These are phyloP conservation scores for Haplosporangium sp. DNA, from an alignment of 371 early-diverging fungal species.

Conservation along the genomic window DNA sequence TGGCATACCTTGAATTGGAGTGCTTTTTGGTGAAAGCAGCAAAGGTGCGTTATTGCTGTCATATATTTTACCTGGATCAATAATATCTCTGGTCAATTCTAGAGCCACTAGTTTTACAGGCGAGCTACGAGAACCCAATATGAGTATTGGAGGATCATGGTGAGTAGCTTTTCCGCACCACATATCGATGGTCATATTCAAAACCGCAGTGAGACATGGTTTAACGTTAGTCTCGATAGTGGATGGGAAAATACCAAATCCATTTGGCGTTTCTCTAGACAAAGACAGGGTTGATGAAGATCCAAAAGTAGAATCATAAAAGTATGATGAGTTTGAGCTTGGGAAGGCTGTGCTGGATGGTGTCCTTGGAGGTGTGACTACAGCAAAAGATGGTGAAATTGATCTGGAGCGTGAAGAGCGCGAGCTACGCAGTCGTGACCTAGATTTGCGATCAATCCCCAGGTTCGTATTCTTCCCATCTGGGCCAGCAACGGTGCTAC, in stretches of 20 bases:
- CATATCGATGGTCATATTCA: conserved; percentile 37
- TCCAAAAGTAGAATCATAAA: neutral
- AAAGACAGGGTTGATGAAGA: conserved; percentile 3
- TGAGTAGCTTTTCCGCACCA: conserved; percentile 49
- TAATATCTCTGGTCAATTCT: conserved; percentile 47
- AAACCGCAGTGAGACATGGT: conserved; percentile 36
- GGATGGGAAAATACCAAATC: neutral
- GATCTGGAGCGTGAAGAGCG: conserved; percentile 4
- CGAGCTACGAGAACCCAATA: conserved; percentile 47
- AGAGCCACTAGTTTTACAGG: conserved; percentile 49
- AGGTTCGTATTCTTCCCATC: neutral
- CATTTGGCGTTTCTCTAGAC: neutral
- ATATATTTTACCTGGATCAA: conserved; percentile 56
- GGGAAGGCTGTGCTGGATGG: neutral
- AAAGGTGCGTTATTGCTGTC: conserved; percentile 13
- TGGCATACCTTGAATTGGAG: conserved; percentile 28
- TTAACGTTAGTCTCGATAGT: conserved; percentile 32
- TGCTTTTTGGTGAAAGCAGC: conserved; percentile 21
- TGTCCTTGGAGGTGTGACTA: conserved; percentile 1
- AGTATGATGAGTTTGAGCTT: conserved; percentile 12
- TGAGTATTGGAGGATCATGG: conserved; percentile 36
- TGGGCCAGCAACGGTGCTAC: neutral
- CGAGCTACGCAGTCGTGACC: neutral
- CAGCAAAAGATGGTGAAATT: neutral
- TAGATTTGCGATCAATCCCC: conserved; percentile 2